Evolutionary conservation across 345 rosid species (phyloP).

Genomic region (Eucalyptus regnans): DNA sequence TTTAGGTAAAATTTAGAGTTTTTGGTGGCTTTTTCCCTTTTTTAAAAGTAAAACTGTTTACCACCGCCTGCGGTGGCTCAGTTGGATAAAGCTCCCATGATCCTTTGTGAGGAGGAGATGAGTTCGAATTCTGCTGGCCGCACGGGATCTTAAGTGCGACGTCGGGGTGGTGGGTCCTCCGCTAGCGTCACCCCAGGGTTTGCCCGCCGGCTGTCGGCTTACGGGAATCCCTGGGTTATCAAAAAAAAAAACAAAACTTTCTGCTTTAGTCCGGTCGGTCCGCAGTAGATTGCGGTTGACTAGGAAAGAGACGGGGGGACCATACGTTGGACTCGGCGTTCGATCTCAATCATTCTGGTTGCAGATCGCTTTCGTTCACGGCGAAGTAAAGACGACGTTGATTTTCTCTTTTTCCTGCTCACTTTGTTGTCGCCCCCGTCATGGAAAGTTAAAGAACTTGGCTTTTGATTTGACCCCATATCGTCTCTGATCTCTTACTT

Average conservation of each 20-base stretch:
- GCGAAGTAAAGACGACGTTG: not conserved
- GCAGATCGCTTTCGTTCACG: not conserved
- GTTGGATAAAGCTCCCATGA: no score
- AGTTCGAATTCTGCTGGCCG: no score
- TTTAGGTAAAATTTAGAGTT: no score
- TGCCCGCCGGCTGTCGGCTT: no score
- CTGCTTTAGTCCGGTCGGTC: not conserved
- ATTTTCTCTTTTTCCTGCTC: not conserved
- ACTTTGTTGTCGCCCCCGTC: not conserved
- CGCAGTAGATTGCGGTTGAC: not conserved
- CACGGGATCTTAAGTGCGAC: no score
- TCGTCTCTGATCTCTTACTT: not conserved
- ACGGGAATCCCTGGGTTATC: no score
- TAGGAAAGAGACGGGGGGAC: not conserved
- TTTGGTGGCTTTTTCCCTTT: no score
- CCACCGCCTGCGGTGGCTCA: no score
- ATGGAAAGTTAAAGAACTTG: not conserved
- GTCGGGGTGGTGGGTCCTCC: no score
- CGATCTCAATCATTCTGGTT: not conserved
- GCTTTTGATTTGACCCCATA: not conserved
- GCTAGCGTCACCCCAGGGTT: no score
- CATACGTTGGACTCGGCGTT: not conserved
- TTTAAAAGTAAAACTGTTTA: no score
- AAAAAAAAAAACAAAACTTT: not conserved
- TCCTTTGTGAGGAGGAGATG: no score